Conservation (phyloP, 345 rosid genomes). For the Eucalyptus paniculata region DNA sequence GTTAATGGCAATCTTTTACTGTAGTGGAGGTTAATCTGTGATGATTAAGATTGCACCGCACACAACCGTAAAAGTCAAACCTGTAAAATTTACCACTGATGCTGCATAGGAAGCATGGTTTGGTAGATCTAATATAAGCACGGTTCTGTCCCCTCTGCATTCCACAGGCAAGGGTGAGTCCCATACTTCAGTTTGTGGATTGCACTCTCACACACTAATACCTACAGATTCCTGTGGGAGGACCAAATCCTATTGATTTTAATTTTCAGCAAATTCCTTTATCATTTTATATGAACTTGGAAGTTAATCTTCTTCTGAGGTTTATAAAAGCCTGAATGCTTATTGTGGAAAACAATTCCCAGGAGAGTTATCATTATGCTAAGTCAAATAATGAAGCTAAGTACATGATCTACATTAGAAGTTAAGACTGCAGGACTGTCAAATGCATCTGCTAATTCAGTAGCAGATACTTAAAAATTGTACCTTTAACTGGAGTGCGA, state of each 20-base stretch:
- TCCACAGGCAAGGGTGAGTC: neutral
- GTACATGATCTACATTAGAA: neutral
- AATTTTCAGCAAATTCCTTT: neutral
- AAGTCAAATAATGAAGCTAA: neutral
- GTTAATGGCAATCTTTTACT: neutral
- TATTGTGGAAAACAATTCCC: too few relatives aligned
- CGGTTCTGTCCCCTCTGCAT: neutral
- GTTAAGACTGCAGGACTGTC: neutral
- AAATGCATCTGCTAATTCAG: neutral
- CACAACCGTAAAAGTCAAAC: neutral
- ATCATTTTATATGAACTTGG: neutral
- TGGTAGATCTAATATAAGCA: neutral
- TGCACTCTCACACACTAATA: fast-evolving
- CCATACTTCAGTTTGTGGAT: neutral
- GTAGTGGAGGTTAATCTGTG: neutral
- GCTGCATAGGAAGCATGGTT: neutral
- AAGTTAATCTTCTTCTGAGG: neutral
- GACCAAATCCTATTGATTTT: neutral
- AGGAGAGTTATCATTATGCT: neutral
- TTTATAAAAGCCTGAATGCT: neutral
- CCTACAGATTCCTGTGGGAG: neutral
- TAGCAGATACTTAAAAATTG: neutral
- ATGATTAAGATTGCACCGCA: neutral
- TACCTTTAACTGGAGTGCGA: neutral
- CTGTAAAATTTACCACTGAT: neutral